These are phyloP conservation scores for Ceratocystis lukuohia DNA, from an alignment of 2,329 filamentous ascomycete genomes.

Conservation along the genomic window DNA sequence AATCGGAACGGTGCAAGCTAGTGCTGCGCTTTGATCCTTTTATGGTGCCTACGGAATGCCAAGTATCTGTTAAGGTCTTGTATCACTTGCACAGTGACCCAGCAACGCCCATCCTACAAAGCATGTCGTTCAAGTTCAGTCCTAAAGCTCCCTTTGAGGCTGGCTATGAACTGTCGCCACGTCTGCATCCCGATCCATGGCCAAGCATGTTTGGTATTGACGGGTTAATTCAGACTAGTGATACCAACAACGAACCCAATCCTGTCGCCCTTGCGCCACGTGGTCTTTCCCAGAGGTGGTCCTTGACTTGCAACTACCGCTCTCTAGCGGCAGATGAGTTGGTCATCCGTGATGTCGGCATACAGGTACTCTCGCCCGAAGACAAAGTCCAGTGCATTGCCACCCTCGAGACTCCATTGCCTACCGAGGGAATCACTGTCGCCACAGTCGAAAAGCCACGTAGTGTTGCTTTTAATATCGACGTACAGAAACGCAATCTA, in stretches of 20 bases:
- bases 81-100: conserved; percentile 72
- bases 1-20: conserved; percentile 31
- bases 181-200: conserved; percentile 67
- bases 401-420: conserved; percentile 29
- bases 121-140: conserved; percentile 51
- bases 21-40: conserved; percentile 39
- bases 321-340: conserved; percentile 68
- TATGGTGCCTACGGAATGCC: conserved; percentile 42
- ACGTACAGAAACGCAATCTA: conserved; percentile 61
- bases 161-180: conserved; percentile 74
- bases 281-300: conserved; percentile 72
- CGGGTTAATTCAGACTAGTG: conserved; percentile 25
- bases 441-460: conserved; percentile 50
- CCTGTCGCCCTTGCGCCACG: conserved; percentile 25
- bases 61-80: conserved; percentile 56
- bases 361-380: conserved; percentile 43
- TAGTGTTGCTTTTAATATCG: conserved; percentile 58
- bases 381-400: conserved; percentile 44
- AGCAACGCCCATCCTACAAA: conserved; percentile 68
- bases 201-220: conserved; percentile 68
- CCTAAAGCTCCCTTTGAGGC: conserved; percentile 80
- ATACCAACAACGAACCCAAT: conserved; percentile 27
- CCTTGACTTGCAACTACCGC: conserved; percentile 55
- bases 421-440: conserved; percentile 37
- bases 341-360: conserved; percentile 46